Evolutionary conservation across 2,329 filamentous ascomycete genomes (phyloP).

Genomic region (Colletotrichum neosansevieriae): DNA sequence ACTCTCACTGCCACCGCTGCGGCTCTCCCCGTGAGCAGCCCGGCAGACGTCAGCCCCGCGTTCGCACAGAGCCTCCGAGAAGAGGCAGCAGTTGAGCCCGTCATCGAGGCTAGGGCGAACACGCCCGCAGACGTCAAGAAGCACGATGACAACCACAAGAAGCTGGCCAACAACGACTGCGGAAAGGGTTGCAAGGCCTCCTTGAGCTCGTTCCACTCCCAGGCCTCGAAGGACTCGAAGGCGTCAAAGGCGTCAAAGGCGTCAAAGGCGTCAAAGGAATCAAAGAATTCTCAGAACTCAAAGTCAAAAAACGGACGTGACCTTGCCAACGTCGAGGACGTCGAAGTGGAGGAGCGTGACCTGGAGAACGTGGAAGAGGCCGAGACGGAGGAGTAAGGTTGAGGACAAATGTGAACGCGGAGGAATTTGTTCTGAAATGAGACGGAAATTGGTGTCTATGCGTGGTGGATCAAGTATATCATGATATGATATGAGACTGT

Average conservation of each 20-base stretch:
- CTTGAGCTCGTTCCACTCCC: slow-evolving; percentile 11
- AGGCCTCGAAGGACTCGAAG: slow-evolving; percentile 26
- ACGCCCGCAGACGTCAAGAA: slow-evolving; percentile 6
- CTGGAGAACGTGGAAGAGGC: too few species aligned
- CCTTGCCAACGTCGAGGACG: too few species aligned
- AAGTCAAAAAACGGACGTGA: too few species aligned
- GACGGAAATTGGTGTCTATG: too few species aligned
- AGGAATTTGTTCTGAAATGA: too few species aligned
- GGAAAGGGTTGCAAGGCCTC: neutral
- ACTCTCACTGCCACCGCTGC: slow-evolving; percentile 9
- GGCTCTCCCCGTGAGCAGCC: neutral
- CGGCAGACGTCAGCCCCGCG: neutral
- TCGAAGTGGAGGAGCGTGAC: too few species aligned
- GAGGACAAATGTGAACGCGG: too few species aligned
- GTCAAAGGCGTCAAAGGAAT: neutral
- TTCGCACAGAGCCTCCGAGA: neutral
- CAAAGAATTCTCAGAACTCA: neutral
- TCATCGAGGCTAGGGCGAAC: slow-evolving; percentile 19
- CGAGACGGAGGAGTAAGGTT: too few species aligned
- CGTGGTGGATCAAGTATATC: too few species aligned
- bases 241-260: neutral
- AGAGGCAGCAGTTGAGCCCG: neutral
- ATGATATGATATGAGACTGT: too few species aligned
- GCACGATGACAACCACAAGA: slow-evolving; percentile 22
- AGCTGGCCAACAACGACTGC: neutral